Evolutionary conservation across 352 stramenopile species (phyloP).

Genomic region (Phytophthora litchii): DNA sequence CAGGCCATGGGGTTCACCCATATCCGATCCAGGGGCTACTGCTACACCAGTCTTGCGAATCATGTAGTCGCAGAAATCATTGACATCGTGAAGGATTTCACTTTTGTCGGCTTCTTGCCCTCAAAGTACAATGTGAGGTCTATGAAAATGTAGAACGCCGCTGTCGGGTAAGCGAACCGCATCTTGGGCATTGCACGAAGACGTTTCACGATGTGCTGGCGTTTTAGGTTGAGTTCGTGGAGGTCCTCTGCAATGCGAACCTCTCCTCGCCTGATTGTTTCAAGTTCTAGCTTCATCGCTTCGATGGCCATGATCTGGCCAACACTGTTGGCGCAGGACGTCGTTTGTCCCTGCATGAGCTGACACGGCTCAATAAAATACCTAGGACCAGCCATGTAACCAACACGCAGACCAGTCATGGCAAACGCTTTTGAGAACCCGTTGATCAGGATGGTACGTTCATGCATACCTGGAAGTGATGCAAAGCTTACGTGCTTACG

Average conservation of each 20-base stretch:
- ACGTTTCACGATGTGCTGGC: slow-evolving; percentile 87
- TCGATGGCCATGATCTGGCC: slow-evolving; percentile 92
- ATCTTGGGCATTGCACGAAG: slow-evolving; percentile 86
- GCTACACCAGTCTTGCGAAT: slow-evolving; percentile 93
- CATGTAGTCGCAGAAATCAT: slow-evolving; percentile 92
- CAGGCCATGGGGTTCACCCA: slow-evolving; percentile 93
- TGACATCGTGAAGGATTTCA: slow-evolving; percentile 45
- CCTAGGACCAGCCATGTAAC: slow-evolving; percentile 84
- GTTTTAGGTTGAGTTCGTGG: slow-evolving; percentile 79
- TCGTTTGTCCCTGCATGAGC: slow-evolving; percentile 96
- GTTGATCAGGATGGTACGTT: slow-evolving; percentile 94
- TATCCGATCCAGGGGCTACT: slow-evolving; percentile 94
- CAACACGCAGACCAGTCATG: slow-evolving; percentile 95
- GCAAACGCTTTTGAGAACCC: slow-evolving; percentile 97
- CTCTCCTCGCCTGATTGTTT: slow-evolving; percentile 42
- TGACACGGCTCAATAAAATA: slow-evolving; percentile 85
- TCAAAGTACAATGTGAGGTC: slow-evolving; percentile 84
- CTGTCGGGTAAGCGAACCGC: slow-evolving; percentile 83
- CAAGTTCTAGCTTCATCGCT: slow-evolving; percentile 85
- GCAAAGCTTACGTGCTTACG: too few relatives aligned
- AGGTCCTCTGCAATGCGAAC: slow-evolving; percentile 60
- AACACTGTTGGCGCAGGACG: slow-evolving; percentile 93
- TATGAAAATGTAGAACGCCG: slow-evolving; percentile 96
- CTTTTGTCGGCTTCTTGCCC: slow-evolving; percentile 47
- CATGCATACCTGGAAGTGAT: slow-evolving; percentile 80